Percentiles rank a stretch among this genome's conserved stretches.
These are phyloP conservation scores for Sclerospora graminicola DNA, from an alignment of 352 stramenopile species.

Conservation along the genomic window DNA sequence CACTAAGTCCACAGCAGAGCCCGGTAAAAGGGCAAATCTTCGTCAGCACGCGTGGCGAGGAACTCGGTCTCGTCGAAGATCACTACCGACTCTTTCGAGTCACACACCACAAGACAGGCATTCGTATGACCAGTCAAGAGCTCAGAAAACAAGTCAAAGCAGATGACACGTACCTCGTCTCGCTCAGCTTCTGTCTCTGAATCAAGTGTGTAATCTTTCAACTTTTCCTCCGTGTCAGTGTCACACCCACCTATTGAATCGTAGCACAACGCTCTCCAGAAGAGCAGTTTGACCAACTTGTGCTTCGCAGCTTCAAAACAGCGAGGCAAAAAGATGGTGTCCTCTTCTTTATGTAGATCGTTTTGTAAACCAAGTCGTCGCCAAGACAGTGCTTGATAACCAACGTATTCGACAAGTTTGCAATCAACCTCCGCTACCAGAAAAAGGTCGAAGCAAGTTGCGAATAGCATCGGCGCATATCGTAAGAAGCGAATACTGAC, in stretches of 20 bases:
- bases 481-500: conserved; percentile 75
- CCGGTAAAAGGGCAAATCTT: no score
- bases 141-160: conserved; percentile 57
- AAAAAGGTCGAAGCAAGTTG: conserved; percentile 74
- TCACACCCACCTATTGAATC: conserved; percentile 33
- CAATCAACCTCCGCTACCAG: conserved; percentile 66
- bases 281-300: conserved; percentile 41
- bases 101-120: conserved; percentile 68
- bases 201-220: conserved; percentile 9
- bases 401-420: conserved; percentile 59
- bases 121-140: no score
- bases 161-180: conserved; percentile 46
- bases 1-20: no score
- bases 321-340: conserved; percentile 39
- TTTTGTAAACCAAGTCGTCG: conserved; percentile 40
- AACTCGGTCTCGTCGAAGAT: no score
- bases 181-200: conserved; percentile 15
- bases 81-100: conserved; percentile 79
- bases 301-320: conserved; percentile 46
- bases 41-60: no score
- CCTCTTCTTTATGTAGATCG: conserved; percentile 14
- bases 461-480: conserved; percentile 77
- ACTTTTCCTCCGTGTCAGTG: conserved; percentile 2
- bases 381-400: conserved; percentile 43
- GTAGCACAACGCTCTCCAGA: conserved; percentile 22